Evolutionary conservation across 2,329 filamentous ascomycete species (phyloP).

Genomic region (Curvularia sp.): DNA sequence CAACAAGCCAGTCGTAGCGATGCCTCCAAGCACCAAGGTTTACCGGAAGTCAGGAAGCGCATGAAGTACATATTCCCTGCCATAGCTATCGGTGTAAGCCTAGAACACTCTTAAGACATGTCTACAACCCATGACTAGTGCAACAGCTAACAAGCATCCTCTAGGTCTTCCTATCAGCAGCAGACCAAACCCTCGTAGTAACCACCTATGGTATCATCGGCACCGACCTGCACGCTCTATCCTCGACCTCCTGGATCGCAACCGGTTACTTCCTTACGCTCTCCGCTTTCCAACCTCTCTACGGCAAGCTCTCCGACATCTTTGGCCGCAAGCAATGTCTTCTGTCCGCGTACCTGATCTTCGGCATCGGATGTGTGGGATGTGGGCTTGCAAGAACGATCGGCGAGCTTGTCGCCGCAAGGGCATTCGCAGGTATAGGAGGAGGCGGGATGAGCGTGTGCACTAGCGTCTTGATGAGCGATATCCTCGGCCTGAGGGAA

Average conservation of each 20-base stretch:
- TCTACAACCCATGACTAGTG: not conserved
- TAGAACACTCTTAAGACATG: not conserved
- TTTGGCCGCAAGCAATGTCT: conserved; percentile 72
- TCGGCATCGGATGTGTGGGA: conserved; percentile 68
- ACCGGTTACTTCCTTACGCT: conserved; percentile 73
- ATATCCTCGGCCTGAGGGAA: conserved; percentile 72
- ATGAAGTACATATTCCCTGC: conserved; percentile 67
- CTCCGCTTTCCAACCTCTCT: conserved; percentile 77
- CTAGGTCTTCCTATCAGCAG: conserved; percentile 73
- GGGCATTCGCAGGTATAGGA: conserved; percentile 69
- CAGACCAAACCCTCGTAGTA: conserved; percentile 79
- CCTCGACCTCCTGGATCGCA: conserved; percentile 78
- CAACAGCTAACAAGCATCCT: not conserved
- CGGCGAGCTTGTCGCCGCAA: conserved; percentile 68
- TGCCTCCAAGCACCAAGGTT: conserved; percentile 51
- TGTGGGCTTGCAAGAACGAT: conserved; percentile 71
- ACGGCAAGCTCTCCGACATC: conserved; percentile 73
- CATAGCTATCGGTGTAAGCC: conserved; percentile 65
- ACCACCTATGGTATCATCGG: conserved; percentile 81
- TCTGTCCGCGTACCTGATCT: conserved; percentile 68
- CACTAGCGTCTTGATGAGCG: conserved; percentile 72
- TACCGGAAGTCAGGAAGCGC: conserved; percentile 58
- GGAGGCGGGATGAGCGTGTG: conserved; percentile 76
- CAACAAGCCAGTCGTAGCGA: conserved; percentile 44
- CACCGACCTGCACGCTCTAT: conserved; percentile 75